phyloP scores from a whole-genome alignment of 306 rosid species.

The Rosa chinensis region DNA sequence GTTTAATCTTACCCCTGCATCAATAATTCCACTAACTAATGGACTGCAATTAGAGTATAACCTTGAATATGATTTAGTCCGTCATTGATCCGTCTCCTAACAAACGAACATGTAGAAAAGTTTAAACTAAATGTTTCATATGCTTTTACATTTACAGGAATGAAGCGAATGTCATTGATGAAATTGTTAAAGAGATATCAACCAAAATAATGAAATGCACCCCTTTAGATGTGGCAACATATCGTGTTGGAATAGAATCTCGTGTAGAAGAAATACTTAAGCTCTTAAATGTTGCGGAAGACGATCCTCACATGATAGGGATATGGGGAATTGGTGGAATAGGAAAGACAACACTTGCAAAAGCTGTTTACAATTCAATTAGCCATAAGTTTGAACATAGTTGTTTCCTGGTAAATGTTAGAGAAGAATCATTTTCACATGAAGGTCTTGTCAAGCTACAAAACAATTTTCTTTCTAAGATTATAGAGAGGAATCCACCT shows the following conservation, averaged over 20 bases:
- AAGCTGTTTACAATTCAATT: not conserved
- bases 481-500: not conserved
- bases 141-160: not conserved
- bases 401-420: not conserved
- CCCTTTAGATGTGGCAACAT: not conserved
- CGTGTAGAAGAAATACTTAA: not conserved
- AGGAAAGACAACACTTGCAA: not conserved
- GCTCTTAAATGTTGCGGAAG: not conserved
- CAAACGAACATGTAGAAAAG: no score
- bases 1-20: no score
- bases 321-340: not conserved
- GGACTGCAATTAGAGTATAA: no score
- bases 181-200: not conserved
- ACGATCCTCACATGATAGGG: not conserved
- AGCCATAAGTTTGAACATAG: not conserved
- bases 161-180: not conserved
- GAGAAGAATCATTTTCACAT: not conserved
- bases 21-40: no score
- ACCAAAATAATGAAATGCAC: not conserved
- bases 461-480: not conserved
- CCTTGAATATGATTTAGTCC: no score
- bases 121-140: not conserved
- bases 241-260: not conserved
- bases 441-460: not conserved
- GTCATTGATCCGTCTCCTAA: no score